phyloP scores from a whole-genome alignment of 176 grass and related monocot species.

The Pharus latifolius region DNA sequence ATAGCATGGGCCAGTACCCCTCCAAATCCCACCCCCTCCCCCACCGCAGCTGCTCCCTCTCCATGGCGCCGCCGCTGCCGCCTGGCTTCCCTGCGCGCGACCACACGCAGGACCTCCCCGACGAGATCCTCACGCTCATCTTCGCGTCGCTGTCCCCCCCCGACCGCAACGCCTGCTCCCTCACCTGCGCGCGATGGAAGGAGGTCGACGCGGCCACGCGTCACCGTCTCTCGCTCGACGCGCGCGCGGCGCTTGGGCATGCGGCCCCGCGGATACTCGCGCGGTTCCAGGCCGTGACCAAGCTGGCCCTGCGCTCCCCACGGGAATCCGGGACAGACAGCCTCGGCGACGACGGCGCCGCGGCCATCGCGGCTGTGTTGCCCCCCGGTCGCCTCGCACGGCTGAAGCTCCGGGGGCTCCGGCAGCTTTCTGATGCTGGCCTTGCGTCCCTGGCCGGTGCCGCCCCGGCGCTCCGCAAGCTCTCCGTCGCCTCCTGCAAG shows the following conservation, averaged over 20 bases:
- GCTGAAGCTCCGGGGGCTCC: slow-evolving; percentile 74
- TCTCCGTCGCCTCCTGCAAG: slow-evolving; percentile 75
- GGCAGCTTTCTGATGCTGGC: slow-evolving; percentile 59
- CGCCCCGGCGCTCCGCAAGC: slow-evolving; percentile 49
- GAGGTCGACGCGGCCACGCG: slow-evolving; percentile 53
- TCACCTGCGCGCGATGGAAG: slow-evolving; percentile 59
- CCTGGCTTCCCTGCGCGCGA: slow-evolving; percentile 39
- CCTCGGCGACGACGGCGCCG: slow-evolving; percentile 57
- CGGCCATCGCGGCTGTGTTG: slow-evolving; percentile 12
- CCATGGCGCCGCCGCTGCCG: neutral
- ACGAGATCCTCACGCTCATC: slow-evolving; percentile 70
- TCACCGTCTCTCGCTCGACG: slow-evolving; percentile 54
- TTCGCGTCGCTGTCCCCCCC: slow-evolving; percentile 46
- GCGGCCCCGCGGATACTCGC: slow-evolving; percentile 22
- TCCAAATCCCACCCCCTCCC: slow-evolving; percentile 3
- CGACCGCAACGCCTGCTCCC: slow-evolving; percentile 70
- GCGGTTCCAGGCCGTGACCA: slow-evolving; percentile 61
- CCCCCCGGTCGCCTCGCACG: slow-evolving; percentile 43
- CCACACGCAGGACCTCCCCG: slow-evolving; percentile 77
- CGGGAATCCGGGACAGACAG: slow-evolving; percentile 50
- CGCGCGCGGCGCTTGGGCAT: slow-evolving; percentile 26
- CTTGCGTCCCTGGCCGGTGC: slow-evolving; percentile 39
- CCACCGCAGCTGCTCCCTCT: neutral
- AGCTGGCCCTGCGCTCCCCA: slow-evolving; percentile 52
- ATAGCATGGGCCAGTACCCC: slow-evolving; percentile 37